Conservation (phyloP, 192 early-diverging fungal genomes). For the Anaeromyces robustus region DNA sequence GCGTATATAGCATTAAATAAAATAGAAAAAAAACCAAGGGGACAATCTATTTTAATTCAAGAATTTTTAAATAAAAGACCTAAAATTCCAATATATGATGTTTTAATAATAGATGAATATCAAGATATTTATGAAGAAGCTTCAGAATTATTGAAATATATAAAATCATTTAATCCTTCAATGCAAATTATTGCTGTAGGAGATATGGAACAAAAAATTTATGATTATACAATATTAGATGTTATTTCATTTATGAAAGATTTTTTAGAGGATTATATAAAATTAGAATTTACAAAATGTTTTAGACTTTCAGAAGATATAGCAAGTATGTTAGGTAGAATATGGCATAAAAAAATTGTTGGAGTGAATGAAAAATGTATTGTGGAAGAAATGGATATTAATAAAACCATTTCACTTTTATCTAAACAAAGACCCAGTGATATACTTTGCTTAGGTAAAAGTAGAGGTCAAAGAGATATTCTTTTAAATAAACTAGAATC, state of each 20-base stretch:
- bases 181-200: background rate
- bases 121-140: background rate
- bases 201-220: background rate
- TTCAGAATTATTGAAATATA: background rate
- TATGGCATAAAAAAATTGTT: background rate
- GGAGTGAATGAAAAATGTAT: background rate
- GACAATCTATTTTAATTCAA: background rate
- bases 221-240: background rate
- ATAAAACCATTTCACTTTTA: background rate
- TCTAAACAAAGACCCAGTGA: background rate
- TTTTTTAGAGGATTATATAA: background rate
- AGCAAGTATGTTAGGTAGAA: background rate
- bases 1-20: background rate
- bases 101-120: background rate
- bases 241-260: background rate
- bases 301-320: background rate
- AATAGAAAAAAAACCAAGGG: background rate
- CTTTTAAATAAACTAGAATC: background rate
- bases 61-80: background rate
- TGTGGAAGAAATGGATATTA: background rate
- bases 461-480: background rate
- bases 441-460: background rate
- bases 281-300: background rate
- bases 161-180: background rate
- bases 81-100: background rate